Percentiles rank a stretch among this genome's conserved stretches.
Conservation (phyloP, 148 eudicot species). For the Rhododendron molle region DNA sequence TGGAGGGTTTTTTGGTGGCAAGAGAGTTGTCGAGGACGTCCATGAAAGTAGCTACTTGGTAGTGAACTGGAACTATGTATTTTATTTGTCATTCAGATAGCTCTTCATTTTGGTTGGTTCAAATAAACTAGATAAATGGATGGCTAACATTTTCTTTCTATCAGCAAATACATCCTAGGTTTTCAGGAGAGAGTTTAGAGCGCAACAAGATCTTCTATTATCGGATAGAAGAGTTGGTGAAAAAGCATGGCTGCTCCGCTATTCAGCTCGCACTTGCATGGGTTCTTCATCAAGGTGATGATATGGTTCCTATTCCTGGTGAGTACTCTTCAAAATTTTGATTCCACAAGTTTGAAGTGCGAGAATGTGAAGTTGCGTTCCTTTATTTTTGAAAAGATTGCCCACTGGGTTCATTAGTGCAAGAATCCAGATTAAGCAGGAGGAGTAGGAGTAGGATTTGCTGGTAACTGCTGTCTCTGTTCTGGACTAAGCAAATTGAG, state of each 20-base stretch:
- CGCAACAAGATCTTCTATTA: slow-evolving; percentile 58
- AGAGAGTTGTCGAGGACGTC: slow-evolving; percentile 53
- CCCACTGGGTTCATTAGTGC: background rate
- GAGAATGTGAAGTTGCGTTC: background rate
- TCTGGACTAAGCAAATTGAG: background rate
- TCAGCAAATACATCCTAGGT: slow-evolving; percentile 55
- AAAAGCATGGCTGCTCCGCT: slow-evolving; percentile 56
- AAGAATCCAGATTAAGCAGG: background rate
- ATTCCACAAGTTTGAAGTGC: background rate
- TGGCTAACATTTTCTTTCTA: background rate
- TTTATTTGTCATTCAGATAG: background rate
- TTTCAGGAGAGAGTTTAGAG: slow-evolving; percentile 46
- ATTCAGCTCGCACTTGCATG: slow-evolving; percentile 76
- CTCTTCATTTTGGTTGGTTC: background rate
- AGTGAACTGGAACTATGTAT: slow-evolving; percentile 4
- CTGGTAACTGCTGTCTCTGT: background rate
- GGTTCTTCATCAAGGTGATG: slow-evolving; percentile 64
- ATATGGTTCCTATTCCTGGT: slow-evolving; percentile 51
- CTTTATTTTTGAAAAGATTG: background rate
- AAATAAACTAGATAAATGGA: background rate
- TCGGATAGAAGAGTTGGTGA: slow-evolving; percentile 42
- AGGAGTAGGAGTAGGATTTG: background rate
- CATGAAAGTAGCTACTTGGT: slow-evolving; percentile 53
- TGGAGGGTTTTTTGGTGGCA: slow-evolving; percentile 72
- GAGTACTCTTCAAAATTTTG: background rate